Evolutionary conservation across 495 filamentous ascomycete species (phyloP).

Genomic region (Parathielavia hyrcaniae): DNA sequence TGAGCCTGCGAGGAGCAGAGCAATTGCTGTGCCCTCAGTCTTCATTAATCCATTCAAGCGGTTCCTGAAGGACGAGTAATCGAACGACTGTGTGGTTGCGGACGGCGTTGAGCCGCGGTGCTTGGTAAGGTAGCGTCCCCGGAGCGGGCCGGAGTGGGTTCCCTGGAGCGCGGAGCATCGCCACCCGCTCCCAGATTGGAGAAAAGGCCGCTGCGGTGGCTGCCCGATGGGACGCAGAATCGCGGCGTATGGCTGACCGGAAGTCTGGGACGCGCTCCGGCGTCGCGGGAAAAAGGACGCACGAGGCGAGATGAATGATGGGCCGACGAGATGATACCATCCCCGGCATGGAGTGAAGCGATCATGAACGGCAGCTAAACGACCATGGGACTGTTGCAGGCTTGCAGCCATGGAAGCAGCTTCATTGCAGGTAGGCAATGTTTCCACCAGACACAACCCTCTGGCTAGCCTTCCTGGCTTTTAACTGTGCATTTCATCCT

Average conservation of each 20-base stretch:
- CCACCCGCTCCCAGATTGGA: not conserved
- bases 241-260: not conserved
- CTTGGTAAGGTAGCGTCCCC: not conserved
- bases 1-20: not conserved
- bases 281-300: not conserved
- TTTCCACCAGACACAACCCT: not conserved
- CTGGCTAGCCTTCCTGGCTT: not conserved
- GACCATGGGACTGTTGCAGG: no score
- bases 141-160: not conserved
- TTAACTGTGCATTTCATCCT: constrained; percentile 8
- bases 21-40: no score
- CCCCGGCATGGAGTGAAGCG: no score
- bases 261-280: not conserved
- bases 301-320: not conserved
- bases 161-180: constrained; percentile 1
- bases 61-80: no score
- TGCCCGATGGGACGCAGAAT: not conserved
- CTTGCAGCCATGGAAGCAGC: no score
- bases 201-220: not conserved
- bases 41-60: no score
- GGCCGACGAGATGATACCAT: no score
- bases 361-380: no score
- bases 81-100: not conserved
- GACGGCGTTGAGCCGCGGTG: not conserved
- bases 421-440: not conserved